Conservation (phyloP, 2,329 filamentous ascomycete genomes). For the Macrophomina phaseolina region DNA sequence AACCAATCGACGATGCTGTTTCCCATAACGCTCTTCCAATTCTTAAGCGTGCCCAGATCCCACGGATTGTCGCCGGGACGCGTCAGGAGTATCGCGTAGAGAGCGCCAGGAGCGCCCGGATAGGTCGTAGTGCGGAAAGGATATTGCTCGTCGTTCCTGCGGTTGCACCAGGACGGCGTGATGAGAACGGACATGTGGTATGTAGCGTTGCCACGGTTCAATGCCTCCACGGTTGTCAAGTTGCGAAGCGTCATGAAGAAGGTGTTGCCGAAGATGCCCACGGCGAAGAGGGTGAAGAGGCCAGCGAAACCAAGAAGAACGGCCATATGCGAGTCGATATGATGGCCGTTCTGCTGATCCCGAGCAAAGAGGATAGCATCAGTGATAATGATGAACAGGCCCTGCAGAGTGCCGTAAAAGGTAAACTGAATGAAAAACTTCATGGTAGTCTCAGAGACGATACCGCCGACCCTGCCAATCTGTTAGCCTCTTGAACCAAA, state of each 20-base stretch:
- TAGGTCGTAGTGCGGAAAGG: constrained; percentile 18
- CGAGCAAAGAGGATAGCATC: constrained; percentile 66
- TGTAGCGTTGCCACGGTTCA: constrained; percentile 62
- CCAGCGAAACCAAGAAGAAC: constrained; percentile 69
- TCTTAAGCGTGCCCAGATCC: constrained; percentile 72
- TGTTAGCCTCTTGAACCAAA: neutral
- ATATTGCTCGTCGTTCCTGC: constrained; percentile 13
- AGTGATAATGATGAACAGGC: constrained; percentile 66
- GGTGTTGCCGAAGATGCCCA: constrained; percentile 77
- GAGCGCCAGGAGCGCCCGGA: constrained; percentile 43
- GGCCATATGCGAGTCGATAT: constrained; percentile 65
- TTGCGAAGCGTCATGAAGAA: constrained; percentile 74
- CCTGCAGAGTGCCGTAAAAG: constrained; percentile 73
- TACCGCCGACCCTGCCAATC: constrained; percentile 71
- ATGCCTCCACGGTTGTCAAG: constrained; percentile 81
- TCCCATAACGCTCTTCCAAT: constrained; percentile 84
- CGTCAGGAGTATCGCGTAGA: constrained; percentile 80
- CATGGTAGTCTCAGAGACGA: constrained; percentile 83
- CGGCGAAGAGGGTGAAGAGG: constrained; percentile 81
- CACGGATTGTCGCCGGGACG: constrained; percentile 82
- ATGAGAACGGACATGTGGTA: constrained; percentile 78
- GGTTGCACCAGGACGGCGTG: constrained; percentile 48
- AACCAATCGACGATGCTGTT: constrained; percentile 75
- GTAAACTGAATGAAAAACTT: constrained; percentile 94
- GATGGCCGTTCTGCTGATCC: constrained; percentile 49